These are phyloP conservation scores for Centaurea solstitialis DNA, from an alignment of 129 eudicot species.

Conservation along the genomic window DNA sequence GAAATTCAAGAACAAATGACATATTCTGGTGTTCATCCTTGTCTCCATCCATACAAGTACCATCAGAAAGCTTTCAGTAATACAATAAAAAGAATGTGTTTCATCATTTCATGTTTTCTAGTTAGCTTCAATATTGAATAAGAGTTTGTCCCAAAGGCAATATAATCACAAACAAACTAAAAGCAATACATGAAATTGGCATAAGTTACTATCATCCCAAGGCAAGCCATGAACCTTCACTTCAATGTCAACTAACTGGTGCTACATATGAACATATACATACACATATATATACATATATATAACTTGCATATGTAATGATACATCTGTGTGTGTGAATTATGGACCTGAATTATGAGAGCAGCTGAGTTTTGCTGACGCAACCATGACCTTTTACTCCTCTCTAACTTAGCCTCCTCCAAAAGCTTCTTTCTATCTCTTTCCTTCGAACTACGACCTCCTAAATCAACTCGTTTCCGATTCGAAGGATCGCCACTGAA, in stretches of 20 bases:
- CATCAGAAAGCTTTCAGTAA: not conserved
- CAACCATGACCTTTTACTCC: slow-evolving; percentile 52
- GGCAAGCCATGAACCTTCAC: not conserved
- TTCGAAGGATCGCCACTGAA: slow-evolving; percentile 90
- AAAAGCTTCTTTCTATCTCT: slow-evolving; percentile 84
- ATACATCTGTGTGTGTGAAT: not conserved
- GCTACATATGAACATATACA: not conserved
- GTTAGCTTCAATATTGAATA: not conserved
- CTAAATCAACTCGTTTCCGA: slow-evolving; percentile 91
- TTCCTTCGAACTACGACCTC: slow-evolving; percentile 97
- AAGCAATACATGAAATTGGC: not conserved
- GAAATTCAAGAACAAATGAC: not conserved
- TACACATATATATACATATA: not conserved
- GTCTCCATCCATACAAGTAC: not conserved
- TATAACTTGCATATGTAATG: not conserved
- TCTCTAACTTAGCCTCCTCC: slow-evolving; percentile 82
- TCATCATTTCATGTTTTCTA: not conserved
- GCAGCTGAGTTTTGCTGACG: slow-evolving; percentile 92
- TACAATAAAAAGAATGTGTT: not conserved
- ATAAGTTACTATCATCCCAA: not conserved
- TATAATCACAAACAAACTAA: not conserved
- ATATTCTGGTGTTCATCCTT: not conserved
- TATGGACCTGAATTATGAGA: slow-evolving; percentile 69
- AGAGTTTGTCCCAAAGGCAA: not conserved
- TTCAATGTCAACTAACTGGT: not conserved